Evolutionary conservation across 441 rosid species (phyloP).

Genomic region (Populus hybrid): DNA sequence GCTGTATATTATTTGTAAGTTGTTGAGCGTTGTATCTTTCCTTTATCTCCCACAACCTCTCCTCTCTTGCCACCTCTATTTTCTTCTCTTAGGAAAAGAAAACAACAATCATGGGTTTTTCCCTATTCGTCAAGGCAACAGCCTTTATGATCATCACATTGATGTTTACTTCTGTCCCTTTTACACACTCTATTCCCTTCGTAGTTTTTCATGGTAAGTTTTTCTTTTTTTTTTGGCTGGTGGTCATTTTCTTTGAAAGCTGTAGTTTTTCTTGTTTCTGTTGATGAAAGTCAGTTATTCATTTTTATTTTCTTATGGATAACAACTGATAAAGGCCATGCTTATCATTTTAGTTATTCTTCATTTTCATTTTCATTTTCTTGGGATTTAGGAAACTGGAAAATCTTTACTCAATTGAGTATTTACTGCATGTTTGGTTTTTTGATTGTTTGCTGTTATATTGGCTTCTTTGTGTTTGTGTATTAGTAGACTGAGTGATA

Average conservation of each 20-base stretch:
- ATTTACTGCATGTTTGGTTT: not conserved
- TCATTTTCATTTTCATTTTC: not conserved
- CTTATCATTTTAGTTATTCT: not conserved
- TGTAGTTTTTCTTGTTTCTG: not conserved
- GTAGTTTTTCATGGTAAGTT: slow-evolving; percentile 31
- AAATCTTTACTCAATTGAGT: not conserved
- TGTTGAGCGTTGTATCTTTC: not conserved
- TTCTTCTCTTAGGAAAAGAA: not conserved
- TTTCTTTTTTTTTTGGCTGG: slow-evolving; percentile 25
- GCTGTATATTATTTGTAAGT: not conserved
- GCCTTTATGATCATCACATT: not conserved
- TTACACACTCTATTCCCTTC: slow-evolving; percentile 56
- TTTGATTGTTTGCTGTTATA: no score
- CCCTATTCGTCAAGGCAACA: not conserved
- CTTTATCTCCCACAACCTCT: not conserved
- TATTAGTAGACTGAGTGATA: not conserved
- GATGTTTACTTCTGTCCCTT: not conserved
- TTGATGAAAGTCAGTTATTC: not conserved
- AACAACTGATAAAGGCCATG: not conserved
- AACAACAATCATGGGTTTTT: slow-evolving; percentile 25
- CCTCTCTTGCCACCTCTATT: not conserved
- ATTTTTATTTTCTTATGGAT: not conserved
- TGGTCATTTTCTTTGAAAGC: not conserved
- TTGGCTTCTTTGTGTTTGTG: not conserved
- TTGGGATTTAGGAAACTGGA: not conserved